Evolutionary conservation across 2,329 filamentous ascomycete species (phyloP), one percentile per base, ranked within the genome.

Genomic region (Nigrospora sphaerica): DNA sequence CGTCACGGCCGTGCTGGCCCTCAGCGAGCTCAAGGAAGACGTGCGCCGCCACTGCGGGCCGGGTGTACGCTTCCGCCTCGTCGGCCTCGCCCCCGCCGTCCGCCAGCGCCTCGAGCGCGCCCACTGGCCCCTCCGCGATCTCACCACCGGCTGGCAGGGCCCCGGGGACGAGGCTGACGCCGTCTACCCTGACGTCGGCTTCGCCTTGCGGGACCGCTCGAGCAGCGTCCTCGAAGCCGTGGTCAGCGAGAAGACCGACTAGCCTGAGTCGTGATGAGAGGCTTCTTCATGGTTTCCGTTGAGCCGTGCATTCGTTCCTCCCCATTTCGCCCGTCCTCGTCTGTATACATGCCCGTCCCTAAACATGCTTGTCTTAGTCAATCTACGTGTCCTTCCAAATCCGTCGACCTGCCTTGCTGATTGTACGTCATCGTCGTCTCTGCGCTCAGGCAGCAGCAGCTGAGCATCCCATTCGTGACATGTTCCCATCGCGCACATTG

Each of bases 1-100:
- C 38, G 53, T 56, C 5, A 62, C 61, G 2, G 61, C 58, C 4
- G 35, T 63, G 19, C 59, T 58, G 2, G 60, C 58, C 1, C 55
- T 63, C 2, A 55, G 52, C 4, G 60, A 62, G 52, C 52, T 63
- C 10, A 59, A 59, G 47, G 60, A 62, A 33, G 61, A 63, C 33
- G 48, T 62, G 6, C 56, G 54, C 10, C 49, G 59, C 0, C 54
- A 60, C 49, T 53, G 60, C 2, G 60, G 58, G 1, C 38, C 44
- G 9, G 46, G 48, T 7, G 58, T 63, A 28, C 58, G 59, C 45
- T 49, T 63, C 13, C 52, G 60, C 16, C 13, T 62, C 31, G 54
- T 62, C 6, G 58, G 56, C 18, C 47, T 63, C 48, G 49, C 40
- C 13, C 33, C 41, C 5, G 45, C 45, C 10, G 55, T 62, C 3